Base-by-base conservation (phyloP, 2,329 filamentous ascomycete genomes). In the Diaporthe capsici region DNA sequence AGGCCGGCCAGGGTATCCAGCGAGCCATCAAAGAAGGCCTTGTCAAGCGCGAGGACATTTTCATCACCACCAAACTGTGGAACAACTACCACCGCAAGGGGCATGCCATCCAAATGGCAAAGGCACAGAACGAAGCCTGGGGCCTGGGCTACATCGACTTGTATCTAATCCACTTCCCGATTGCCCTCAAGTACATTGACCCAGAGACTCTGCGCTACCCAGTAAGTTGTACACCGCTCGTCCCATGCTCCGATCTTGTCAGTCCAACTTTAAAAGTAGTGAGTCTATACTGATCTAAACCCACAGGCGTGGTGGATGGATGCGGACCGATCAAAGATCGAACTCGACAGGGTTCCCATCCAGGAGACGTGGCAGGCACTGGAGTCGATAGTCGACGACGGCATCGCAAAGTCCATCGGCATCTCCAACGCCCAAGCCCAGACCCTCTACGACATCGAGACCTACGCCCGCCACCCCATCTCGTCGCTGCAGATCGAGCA, bases 401-500 rank as follows among this genome's bases (percentile, higher is more conserved):
- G 57, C 57, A 60, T 60, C 34, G 57, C 57, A 37, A 60, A 39
- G 57, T 60, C 57, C 31, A 60, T 60, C 22, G 57, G 57, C 57
- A 60, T 60, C 57, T 60, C 57, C 57, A 60, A 60, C 22, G 57
- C 57, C 31, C 57, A 60, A 22, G 57, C 20, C 57, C 57, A 60
- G 57, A n/a, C 22, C 10, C 57, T 60, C 10, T 60, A 39, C 57
- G 57, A 60, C 57, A 60, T 60, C 31, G 57, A 60, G 57, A 60
- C 57, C 20, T 60, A 60, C 34, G 57, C 57, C 31, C 57, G 57
- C 57, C 57, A 60, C 57, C 57, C 34, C 20, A 60, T 60, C 20
- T 60, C 57, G 20, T 60, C 57, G 34, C 57, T 60, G 57, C 57
- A 60, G 57, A 60, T 60, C 34, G 57, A 60, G 57, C 57, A 60